These are phyloP conservation scores for Entomortierella beljakovae DNA, from an alignment of 192 early-diverging fungal species.

Conservation along the genomic window DNA sequence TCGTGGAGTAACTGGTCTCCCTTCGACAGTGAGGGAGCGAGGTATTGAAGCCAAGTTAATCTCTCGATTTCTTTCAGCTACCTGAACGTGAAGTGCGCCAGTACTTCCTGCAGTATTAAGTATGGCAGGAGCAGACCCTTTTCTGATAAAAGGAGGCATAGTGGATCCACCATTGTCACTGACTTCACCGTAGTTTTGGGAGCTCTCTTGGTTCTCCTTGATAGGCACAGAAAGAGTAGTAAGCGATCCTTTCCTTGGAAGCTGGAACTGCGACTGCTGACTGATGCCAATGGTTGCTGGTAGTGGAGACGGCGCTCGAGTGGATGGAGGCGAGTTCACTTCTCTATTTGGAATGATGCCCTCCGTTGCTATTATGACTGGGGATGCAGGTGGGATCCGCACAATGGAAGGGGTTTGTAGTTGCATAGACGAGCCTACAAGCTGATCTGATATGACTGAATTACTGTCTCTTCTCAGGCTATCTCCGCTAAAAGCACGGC, in stretches of 20 bases:
- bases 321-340: not conserved
- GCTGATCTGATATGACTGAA: too few relatives aligned
- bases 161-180: not conserved
- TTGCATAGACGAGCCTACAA: too few relatives aligned
- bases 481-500: not conserved
- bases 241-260: slow-evolving; percentile 12
- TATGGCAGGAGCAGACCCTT: slow-evolving; percentile 13
- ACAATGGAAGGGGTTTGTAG: not conserved
- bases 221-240: slow-evolving; percentile 2
- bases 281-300: not conserved
- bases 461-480: not conserved
- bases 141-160: not conserved
- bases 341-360: not conserved
- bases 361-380: not conserved
- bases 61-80: not conserved
- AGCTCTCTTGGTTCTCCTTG: not conserved
- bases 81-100: not conserved
- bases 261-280: not conserved
- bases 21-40: too few relatives aligned
- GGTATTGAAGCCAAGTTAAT: too few relatives aligned
- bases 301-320: not conserved
- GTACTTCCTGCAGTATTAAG: too few relatives aligned
- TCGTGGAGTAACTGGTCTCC: not conserved
- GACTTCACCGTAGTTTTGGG: not conserved
- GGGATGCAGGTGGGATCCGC: not conserved